Conservation (phyloP, 2,329 filamentous ascomycete species). For the Pyricularia grisea region DNA sequence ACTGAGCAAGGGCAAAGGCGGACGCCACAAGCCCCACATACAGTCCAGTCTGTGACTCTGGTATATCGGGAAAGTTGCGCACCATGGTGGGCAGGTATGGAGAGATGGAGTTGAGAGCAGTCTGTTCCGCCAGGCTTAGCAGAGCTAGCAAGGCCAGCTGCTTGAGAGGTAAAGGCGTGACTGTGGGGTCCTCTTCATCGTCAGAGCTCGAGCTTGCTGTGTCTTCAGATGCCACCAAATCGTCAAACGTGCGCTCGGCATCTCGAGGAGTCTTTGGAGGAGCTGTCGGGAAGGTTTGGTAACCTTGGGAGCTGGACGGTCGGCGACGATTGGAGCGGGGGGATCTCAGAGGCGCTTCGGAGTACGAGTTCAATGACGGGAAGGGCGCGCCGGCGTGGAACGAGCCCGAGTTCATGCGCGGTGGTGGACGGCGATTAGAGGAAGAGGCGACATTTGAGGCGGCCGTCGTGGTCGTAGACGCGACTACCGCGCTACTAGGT, state of each 20-base stretch:
- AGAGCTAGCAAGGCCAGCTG: constrained; percentile 81
- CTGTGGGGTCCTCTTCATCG: constrained; percentile 26
- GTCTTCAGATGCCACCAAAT: constrained; percentile 4
- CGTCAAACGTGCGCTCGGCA: constrained; percentile 4
- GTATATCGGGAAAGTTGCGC: constrained; percentile 71
- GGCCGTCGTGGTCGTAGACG: constrained; percentile 3
- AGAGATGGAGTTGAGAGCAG: constrained; percentile 89
- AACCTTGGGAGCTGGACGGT: constrained; percentile 40
- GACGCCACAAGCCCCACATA: constrained; percentile 90
- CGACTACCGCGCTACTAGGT: constrained; percentile 9
- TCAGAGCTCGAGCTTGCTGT: constrained; percentile 17
- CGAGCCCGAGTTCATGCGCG: constrained; percentile 28
- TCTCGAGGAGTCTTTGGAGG: constrained; percentile 55
- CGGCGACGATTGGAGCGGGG: constrained; percentile 5
- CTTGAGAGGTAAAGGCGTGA: constrained; percentile 67
- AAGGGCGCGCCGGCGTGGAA: constrained; percentile 44
- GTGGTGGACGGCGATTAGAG: constrained; percentile 9
- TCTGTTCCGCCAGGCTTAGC: constrained; percentile 89
- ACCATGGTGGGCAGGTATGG: constrained; percentile 95
- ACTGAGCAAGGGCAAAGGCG: constrained; percentile 84
- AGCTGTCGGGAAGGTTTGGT: constrained; percentile 72
- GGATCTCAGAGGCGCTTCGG: constrained; percentile 9
- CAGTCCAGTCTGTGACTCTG: constrained; percentile 61
- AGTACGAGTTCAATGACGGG: constrained; percentile 22
- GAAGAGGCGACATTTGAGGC: constrained; percentile 1